Evolutionary conservation across 140 eudicot species (phyloP).

Genomic region (Anethum foeniculum): DNA sequence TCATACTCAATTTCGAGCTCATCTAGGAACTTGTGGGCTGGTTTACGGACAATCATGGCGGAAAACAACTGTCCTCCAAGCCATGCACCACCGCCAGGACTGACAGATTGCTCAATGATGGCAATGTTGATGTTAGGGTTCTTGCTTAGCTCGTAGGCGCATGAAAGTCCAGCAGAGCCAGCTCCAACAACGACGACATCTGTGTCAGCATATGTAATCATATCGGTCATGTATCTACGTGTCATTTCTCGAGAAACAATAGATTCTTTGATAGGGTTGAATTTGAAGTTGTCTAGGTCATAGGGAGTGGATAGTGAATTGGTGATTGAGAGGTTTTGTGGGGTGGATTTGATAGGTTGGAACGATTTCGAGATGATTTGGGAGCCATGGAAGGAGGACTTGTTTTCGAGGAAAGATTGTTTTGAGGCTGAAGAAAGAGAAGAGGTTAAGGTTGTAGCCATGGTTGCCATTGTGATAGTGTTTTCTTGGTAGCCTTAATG

Average conservation of each 20-base stretch:
- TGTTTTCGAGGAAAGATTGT: slow-evolving; percentile 22
- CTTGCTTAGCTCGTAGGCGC: slow-evolving; percentile 53
- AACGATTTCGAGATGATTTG: slow-evolving; percentile 15
- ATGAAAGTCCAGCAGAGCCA: slow-evolving; percentile 53
- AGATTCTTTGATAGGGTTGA: slow-evolving; percentile 48
- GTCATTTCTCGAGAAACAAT: slow-evolving; percentile 58
- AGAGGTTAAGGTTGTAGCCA: slow-evolving; percentile 31
- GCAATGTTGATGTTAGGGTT: slow-evolving; percentile 24
- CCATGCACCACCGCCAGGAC: slow-evolving; percentile 15
- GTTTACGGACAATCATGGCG: slow-evolving; percentile 12
- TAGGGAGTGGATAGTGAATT: slow-evolving; percentile 29
- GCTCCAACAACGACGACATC: slow-evolving; percentile 55
- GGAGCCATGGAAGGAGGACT: slow-evolving; percentile 40
- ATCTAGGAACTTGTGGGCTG: slow-evolving; percentile 6
- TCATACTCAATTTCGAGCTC: slow-evolving; percentile 11
- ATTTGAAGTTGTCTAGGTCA: slow-evolving; percentile 31
- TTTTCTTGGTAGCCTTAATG: background rate
- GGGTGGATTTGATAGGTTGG: slow-evolving; percentile 26
- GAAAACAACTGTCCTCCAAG: slow-evolving; percentile 10
- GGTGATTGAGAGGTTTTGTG: slow-evolving; percentile 25
- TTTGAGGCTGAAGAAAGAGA: slow-evolving; percentile 14
- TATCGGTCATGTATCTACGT: slow-evolving; percentile 51
- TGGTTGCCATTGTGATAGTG: slow-evolving; percentile 22
- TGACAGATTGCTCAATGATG: slow-evolving; percentile 11
- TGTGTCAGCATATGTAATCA: slow-evolving; percentile 54